Percentiles rank a stretch among this genome's conserved stretches.
phyloP scores from a whole-genome alignment of 202 grass and related monocot species.

The Schoenoplectus tabernaemontani region DNA sequence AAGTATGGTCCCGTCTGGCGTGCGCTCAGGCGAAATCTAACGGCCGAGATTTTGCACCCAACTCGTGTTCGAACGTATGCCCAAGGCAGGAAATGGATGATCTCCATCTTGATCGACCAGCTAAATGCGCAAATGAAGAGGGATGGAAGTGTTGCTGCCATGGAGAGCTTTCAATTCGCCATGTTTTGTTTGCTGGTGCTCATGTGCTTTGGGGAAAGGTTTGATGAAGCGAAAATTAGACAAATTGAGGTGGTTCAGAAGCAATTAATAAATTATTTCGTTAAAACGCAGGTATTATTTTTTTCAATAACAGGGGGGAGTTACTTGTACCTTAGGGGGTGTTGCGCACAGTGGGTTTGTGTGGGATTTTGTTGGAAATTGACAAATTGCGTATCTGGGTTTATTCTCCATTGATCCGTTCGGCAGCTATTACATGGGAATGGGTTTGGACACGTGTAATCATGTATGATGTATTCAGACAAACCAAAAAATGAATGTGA shows the following conservation, averaged over 20 bases:
- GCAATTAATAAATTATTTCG: slow-evolving; percentile 24
- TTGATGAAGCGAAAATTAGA: slow-evolving; percentile 24
- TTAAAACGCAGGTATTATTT: slow-evolving; percentile 25
- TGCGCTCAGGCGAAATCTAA: slow-evolving; percentile 31
- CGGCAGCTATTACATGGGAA: no score
- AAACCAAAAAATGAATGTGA: no score
- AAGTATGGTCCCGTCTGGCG: slow-evolving; percentile 47
- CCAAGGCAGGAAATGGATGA: slow-evolving; percentile 33
- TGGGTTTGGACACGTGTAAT: no score
- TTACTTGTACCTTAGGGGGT: neutral
- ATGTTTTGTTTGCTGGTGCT: slow-evolving; percentile 65
- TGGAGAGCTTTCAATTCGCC: slow-evolving; percentile 58
- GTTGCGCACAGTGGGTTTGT: no score
- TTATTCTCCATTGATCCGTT: no score
- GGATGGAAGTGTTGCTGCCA: slow-evolving; percentile 12
- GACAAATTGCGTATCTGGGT: no score
- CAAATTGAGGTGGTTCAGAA: slow-evolving; percentile 38
- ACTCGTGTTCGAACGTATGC: slow-evolving; percentile 38
- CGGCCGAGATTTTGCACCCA: slow-evolving; percentile 42
- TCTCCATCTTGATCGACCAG: slow-evolving; percentile 27
- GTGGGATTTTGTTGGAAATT: no score
- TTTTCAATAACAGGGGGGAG: neutral
- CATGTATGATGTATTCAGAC: no score
- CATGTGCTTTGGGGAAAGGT: slow-evolving; percentile 58
- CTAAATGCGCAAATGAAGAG: neutral